A percentile compares a stretch with the other conserved stretches of the same genome.
These are phyloP conservation scores for Dendrothele bispora DNA, from an alignment of 768 basidiomycete genomes.

Conservation along the genomic window DNA sequence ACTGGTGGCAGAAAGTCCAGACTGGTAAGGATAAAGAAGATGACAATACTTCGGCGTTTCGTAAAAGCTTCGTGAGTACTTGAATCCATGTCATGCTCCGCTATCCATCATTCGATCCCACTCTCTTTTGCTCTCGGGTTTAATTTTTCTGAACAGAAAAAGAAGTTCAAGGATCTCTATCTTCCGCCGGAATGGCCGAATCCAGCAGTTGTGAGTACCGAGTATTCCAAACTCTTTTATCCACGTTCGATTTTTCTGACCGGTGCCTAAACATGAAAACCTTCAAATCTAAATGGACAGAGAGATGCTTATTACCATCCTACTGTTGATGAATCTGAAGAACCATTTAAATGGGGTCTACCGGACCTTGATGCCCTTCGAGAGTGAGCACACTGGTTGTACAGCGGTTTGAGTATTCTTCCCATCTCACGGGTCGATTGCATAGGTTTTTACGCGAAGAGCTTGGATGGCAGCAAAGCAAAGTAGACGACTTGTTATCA, in stretches of 20 bases:
- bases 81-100: too few species aligned
- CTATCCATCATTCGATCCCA: not conserved
- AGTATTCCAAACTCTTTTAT: not conserved
- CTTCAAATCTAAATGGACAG: constrained; percentile 48
- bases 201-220: constrained; percentile 78
- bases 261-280: too few species aligned
- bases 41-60: constrained; percentile 77
- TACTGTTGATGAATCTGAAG: constrained; percentile 85
- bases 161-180: constrained; percentile 82
- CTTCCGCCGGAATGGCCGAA: constrained; percentile 88
- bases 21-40: constrained; percentile 78
- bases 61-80: constrained; percentile 74
- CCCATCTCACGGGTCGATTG: not conserved
- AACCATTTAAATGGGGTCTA: constrained; percentile 94
- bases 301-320: constrained; percentile 93
- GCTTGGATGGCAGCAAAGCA: constrained; percentile 76
- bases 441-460: constrained; percentile 72
- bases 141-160: constrained; percentile 67
- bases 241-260: too few species aligned
- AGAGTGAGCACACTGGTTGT: constrained; percentile 47
- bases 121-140: constrained; percentile 12
- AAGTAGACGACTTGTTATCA: constrained; percentile 88
- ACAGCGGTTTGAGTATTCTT: constrained; percentile 9
- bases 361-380: constrained; percentile 95
- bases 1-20: constrained; percentile 96